Conservation (phyloP, 1,284 basidiomycete species). For the Taiwanofungus camphoratus region DNA sequence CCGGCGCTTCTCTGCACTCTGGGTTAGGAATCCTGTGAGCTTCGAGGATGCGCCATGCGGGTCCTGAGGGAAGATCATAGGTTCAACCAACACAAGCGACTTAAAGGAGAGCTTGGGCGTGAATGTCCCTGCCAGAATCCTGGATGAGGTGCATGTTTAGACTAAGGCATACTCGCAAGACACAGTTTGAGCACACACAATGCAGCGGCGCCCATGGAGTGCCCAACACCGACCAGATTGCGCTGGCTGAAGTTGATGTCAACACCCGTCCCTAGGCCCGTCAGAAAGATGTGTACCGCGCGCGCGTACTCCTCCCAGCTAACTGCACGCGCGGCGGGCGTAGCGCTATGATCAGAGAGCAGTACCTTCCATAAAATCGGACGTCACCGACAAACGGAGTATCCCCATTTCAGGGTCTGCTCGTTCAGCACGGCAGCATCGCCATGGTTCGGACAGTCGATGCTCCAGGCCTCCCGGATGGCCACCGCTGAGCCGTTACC, state of each 20-base stretch:
- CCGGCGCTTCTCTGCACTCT: conserved; percentile 33
- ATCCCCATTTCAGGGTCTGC: conserved; percentile 3
- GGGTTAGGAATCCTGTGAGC: conserved; percentile 21
- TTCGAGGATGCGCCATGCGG: conserved; percentile 9
- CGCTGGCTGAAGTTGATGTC: conserved; percentile 29
- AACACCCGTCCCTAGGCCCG: conserved; percentile 28
- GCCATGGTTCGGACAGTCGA: conserved; percentile 52
- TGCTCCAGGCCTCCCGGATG: conserved; percentile 46
- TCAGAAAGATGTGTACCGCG: conserved; percentile 29
- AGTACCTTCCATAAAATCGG: neutral
- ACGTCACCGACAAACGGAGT: conserved; percentile 2
- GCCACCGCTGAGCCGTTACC: conserved; percentile 17
- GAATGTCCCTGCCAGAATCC: conserved; percentile 35
- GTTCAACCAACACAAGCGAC: conserved; percentile 38
- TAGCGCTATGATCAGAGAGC: neutral
- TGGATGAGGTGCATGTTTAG: conserved; percentile 15
- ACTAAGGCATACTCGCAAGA: neutral
- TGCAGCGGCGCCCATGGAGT: conserved; percentile 36
- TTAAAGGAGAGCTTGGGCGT: conserved; percentile 33
- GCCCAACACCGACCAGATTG: conserved; percentile 33
- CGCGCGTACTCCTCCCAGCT: conserved; percentile 33
- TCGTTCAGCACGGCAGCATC: conserved; percentile 47
- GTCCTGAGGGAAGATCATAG: conserved; percentile 33
- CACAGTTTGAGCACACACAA: conserved; percentile 26
- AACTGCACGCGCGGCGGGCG: neutral